Evolutionary conservation across 2,329 filamentous ascomycete genomes (phyloP).

Genomic region (Fusarium tuaranense): DNA sequence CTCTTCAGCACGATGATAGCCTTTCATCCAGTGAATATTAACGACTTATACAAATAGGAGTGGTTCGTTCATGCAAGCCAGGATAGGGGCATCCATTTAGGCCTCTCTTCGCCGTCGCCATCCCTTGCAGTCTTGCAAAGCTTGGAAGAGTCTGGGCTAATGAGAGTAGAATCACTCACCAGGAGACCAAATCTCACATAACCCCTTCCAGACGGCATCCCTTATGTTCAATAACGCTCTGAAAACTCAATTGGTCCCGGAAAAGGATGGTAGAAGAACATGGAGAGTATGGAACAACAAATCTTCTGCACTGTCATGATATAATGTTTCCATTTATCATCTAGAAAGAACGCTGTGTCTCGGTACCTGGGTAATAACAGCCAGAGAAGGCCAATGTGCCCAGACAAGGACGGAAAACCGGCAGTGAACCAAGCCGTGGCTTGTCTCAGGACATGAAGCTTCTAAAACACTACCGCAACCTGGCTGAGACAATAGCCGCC

Average conservation of each 20-base stretch:
- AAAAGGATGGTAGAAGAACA: background rate
- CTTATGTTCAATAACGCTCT: background rate
- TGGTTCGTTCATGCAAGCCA: background rate
- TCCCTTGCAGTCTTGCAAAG: no score
- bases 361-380: background rate
- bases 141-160: background rate
- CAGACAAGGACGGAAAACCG: background rate
- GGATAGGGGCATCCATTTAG: background rate
- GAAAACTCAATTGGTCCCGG: background rate
- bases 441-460: background rate
- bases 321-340: background rate
- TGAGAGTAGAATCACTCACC: background rate
- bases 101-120: no score
- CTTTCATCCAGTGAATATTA: no score
- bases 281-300: background rate
- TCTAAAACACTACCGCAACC: background rate
- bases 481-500: background rate
- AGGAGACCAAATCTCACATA: background rate
- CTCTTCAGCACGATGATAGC: background rate
- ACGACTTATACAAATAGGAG: background rate
- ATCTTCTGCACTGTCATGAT: background rate
- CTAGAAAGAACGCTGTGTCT: background rate
- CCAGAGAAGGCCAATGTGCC: background rate
- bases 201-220: background rate
- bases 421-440: background rate